Evolutionary conservation across 306 rosid genomes (phyloP).

Genomic region (Ammopiptanthus mongolicus): DNA sequence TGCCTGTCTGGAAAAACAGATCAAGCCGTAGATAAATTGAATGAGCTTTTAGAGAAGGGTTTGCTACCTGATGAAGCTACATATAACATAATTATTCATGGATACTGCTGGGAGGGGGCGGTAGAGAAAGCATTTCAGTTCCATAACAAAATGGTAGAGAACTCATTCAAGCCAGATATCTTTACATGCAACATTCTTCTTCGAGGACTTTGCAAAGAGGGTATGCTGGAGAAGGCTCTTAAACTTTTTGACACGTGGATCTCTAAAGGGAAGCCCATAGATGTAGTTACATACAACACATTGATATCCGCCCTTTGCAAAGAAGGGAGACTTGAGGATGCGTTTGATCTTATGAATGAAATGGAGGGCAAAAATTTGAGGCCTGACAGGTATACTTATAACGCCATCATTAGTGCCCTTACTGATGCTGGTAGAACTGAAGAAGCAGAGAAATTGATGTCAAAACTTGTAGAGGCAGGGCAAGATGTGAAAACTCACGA

Average conservation of each 20-base stretch:
- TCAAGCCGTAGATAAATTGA: conserved; percentile 63
- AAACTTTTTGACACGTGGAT: conserved; percentile 64
- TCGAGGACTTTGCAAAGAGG: conserved; percentile 61
- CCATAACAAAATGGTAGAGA: conserved; percentile 67
- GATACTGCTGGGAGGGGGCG: conserved; percentile 65
- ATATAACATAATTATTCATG: conserved; percentile 70
- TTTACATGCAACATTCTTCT: conserved; percentile 79
- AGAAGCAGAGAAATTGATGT: conserved; percentile 57
- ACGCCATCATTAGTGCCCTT: conserved; percentile 52
- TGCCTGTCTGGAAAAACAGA: conserved; percentile 65
- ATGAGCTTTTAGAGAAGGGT: conserved; percentile 63
- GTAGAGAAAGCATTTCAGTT: conserved; percentile 83
- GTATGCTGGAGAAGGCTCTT: conserved; percentile 76
- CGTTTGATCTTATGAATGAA: conserved; percentile 50
- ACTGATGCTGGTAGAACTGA: conserved; percentile 47
- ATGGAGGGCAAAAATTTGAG: conserved; percentile 60
- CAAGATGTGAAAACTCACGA: conserved; percentile 28
- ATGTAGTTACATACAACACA: conserved; percentile 78
- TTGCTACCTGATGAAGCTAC: conserved; percentile 72
- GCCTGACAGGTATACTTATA: conserved; percentile 62
- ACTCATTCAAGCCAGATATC: conserved; percentile 64
- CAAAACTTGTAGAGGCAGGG: conserved; percentile 49
- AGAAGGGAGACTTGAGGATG: conserved; percentile 62
- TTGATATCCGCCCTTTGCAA: conserved; percentile 75
- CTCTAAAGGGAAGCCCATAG: conserved; percentile 52